phyloP scores from a whole-genome alignment of 2,329 filamentous ascomycete species.

The Lanzia echinophila region DNA sequence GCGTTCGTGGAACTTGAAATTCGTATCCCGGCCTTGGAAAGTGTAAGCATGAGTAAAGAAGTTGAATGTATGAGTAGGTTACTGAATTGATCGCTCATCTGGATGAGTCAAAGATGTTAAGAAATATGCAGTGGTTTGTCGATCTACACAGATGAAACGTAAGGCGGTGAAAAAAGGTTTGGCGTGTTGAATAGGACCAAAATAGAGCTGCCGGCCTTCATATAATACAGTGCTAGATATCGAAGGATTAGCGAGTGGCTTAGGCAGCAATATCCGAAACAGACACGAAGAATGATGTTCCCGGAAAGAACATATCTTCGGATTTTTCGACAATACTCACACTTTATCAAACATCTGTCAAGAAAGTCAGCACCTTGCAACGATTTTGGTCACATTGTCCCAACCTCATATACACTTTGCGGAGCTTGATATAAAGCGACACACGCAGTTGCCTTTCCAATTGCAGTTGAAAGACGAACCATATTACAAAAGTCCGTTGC shows the following conservation, averaged over 20 bases:
- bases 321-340: background rate
- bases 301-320: background rate
- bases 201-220: conserved; percentile 52
- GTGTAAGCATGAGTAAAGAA: conserved; percentile 27
- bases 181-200: conserved; percentile 55
- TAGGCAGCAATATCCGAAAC: background rate
- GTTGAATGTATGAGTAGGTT: background rate
- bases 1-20: conserved; percentile 54
- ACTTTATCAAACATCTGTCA: conserved; percentile 58
- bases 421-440: conserved; percentile 70
- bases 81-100: conserved; percentile 27
- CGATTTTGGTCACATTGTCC: background rate
- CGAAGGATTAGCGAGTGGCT: too few species aligned
- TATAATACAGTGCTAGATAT: background rate
- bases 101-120: conserved; percentile 66
- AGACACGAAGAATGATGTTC: background rate
- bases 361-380: background rate
- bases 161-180: conserved; percentile 64
- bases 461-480: conserved; percentile 57
- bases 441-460: conserved; percentile 52
- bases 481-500: conserved; percentile 66
- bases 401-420: conserved; percentile 58
- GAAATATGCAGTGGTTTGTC: conserved; percentile 55
- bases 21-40: conserved; percentile 49
- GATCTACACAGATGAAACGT: conserved; percentile 64